Conservation (phyloP, 164 flowering plant genomes). For the Protea cynaroides region DNA sequence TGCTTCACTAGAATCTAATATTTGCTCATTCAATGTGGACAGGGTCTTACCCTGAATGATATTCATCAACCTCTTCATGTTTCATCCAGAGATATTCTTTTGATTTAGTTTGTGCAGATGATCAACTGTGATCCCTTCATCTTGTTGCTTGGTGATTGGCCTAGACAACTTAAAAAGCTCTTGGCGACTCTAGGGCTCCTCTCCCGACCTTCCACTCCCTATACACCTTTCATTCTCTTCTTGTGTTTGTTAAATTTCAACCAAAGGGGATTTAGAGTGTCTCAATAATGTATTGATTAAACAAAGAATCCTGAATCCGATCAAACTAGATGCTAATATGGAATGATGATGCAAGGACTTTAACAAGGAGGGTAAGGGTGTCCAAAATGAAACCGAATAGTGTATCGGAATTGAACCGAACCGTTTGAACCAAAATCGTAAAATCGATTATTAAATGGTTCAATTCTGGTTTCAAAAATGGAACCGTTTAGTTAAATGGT, state of each 20-base stretch:
- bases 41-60: constrained; percentile 43
- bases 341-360: constrained; percentile 50
- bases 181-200: constrained; percentile 23
- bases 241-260: constrained; percentile 24
- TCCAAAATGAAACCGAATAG: no score
- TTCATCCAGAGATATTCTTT: constrained; percentile 69
- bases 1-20: constrained; percentile 25
- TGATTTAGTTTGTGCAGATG: constrained; percentile 55
- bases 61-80: constrained; percentile 61
- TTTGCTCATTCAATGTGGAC: constrained; percentile 51
- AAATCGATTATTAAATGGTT: no score
- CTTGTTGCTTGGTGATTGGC: constrained; percentile 19
- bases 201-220: constrained; percentile 18
- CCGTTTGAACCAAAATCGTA: no score
- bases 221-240: constrained; percentile 37
- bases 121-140: constrained; percentile 44
- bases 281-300: constrained; percentile 57
- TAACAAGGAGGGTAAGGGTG: constrained; percentile 44
- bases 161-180: constrained; percentile 29
- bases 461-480: no score
- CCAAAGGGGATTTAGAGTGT: constrained; percentile 41
- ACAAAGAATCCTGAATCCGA: constrained; percentile 54
- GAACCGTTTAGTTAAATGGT: no score
- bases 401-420: no score
- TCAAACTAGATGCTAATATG: constrained; percentile 56